Evolutionary conservation across 805 yeast species (phyloP).

Genomic region (Kluyveromyces nonfermentans): DNA sequence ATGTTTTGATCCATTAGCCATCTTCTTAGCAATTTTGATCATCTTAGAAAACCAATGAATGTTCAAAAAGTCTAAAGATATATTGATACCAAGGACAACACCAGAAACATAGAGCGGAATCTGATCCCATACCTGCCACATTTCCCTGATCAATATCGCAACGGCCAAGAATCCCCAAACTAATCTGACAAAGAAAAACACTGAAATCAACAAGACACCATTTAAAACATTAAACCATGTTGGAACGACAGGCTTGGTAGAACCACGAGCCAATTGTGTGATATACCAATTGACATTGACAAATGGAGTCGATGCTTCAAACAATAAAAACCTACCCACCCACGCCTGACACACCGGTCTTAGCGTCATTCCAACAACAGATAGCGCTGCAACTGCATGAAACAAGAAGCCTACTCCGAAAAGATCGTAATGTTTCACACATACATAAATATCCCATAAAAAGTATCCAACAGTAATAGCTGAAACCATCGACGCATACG

Average conservation of each 20-base stretch:
- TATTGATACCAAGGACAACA: slow-evolving; percentile 46
- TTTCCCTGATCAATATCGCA: slow-evolving; percentile 36
- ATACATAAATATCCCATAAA: slow-evolving; percentile 77
- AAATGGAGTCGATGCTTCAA: slow-evolving; percentile 89
- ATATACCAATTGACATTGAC: slow-evolving; percentile 92
- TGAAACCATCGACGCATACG: slow-evolving; percentile 66
- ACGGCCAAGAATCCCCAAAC: slow-evolving; percentile 83
- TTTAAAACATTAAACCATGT: slow-evolving; percentile 47
- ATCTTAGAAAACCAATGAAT: slow-evolving; percentile 83
- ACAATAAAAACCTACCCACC: slow-evolving; percentile 73
- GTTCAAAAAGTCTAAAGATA: slow-evolving; percentile 59
- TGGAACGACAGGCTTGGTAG: slow-evolving; percentile 36
- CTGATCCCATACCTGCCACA: slow-evolving; percentile 35
- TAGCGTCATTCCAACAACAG: slow-evolving; percentile 56
- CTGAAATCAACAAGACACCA: slow-evolving; percentile 57
- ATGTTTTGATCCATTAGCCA: slow-evolving; percentile 23
- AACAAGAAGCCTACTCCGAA: slow-evolving; percentile 77
- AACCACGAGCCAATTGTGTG: slow-evolving; percentile 60
- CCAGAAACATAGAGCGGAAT: slow-evolving; percentile 41
- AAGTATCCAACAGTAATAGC: slow-evolving; percentile 79
- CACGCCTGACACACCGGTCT: slow-evolving; percentile 72
- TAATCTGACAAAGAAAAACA: slow-evolving; percentile 72
- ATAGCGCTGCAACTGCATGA: slow-evolving; percentile 77
- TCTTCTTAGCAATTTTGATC: slow-evolving; percentile 62
- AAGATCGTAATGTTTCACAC: slow-evolving; percentile 48